Base-by-base conservation (phyloP, 2,329 filamentous ascomycete species). In the Fusarium metavorans region DNA sequence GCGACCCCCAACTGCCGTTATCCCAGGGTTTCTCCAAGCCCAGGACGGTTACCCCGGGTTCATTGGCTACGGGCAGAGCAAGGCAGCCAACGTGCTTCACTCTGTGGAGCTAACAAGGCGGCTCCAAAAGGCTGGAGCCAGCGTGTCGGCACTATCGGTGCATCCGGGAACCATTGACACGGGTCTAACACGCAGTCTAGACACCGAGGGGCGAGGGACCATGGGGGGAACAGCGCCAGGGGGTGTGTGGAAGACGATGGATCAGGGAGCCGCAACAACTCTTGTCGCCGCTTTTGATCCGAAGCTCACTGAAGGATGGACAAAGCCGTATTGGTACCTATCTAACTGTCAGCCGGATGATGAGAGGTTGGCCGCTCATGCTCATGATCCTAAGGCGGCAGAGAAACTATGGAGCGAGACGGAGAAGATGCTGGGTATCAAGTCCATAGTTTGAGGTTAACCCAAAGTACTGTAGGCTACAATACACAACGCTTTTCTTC, bases 61-160 rank as follows among this genome's bases (percentile, higher is more conserved):
- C 64, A 34, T 69, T 4, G 76, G 76, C 4, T 81, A 81, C 37
- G 79, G 77, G 1, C 79, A 80, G 64, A 74, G 76, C 65, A 81
- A 81, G 66, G 76, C 79, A 13, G 79, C 80, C 20, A 81, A 80
- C 43, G 71, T 80, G 9, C 76, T 81, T 16, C 76, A 77, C 63
- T 62, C 72, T 7, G 35, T 73, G 8, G 70, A 68, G 41, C 64
- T 76, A 6, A 70, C 59, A 11, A 66, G 30, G 20, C 71, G 71
- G 5, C 59, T 75, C 18, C 23, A 67, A 6, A 25, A 57, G 34
- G n/a, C 35, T 37, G 48, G 56, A 10, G 6, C 32, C 4, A 63
- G 50, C 35, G 39, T 71, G 16, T 13, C 73, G 37, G 41, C 68
- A 2, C 23, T 71, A n/a, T 37, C 72, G 11, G 67, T 78, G 7